A percentile compares a stretch with the other conserved stretches of the same genome.
These are phyloP conservation scores for Zasmidium angulare DNA, from an alignment of 2,329 filamentous ascomycete genomes.

Conservation along the genomic window DNA sequence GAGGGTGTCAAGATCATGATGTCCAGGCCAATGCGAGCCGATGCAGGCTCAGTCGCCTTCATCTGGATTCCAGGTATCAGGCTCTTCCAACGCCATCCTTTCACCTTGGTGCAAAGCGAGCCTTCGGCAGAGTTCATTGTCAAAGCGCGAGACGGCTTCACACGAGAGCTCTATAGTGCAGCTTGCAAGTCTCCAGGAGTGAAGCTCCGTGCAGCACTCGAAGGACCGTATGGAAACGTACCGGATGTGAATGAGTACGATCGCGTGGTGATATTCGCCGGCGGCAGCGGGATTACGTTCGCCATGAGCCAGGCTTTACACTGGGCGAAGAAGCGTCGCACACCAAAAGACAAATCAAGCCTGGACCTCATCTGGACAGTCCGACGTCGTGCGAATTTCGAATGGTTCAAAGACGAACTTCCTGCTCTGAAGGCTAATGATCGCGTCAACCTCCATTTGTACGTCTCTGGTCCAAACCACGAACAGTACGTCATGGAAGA, in stretches of 20 bases:
- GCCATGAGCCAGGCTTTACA: constrained; percentile 57
- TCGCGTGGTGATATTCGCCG: constrained; percentile 59
- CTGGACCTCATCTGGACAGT: constrained; percentile 44
- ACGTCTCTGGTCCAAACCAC: constrained; percentile 42
- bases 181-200: constrained; percentile 17
- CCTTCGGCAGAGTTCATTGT: constrained; percentile 23
- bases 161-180: constrained; percentile 17
- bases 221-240: constrained; percentile 31
- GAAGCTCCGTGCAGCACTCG: constrained; percentile 21
- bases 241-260: constrained; percentile 56
- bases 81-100: constrained; percentile 24
- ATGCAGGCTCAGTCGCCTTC: constrained; percentile 25
- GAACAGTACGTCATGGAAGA: neutral
- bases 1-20: constrained; percentile 23
- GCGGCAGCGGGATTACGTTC: constrained; percentile 60
- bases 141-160: constrained; percentile 25
- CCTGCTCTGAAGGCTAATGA: constrained; percentile 44
- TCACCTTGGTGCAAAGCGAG: constrained; percentile 21
- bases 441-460: constrained; percentile 51
- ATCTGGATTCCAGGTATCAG: constrained; percentile 24
- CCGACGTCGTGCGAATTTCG: constrained; percentile 31
- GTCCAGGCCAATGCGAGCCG: constrained; percentile 13
- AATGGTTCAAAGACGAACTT: constrained; percentile 56
- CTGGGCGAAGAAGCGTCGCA: constrained; percentile 30
- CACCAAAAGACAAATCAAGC: constrained; percentile 46